These are phyloP conservation scores for Candida sp. DNA, from an alignment of 1,139 yeast species.

Conservation along the genomic window DNA sequence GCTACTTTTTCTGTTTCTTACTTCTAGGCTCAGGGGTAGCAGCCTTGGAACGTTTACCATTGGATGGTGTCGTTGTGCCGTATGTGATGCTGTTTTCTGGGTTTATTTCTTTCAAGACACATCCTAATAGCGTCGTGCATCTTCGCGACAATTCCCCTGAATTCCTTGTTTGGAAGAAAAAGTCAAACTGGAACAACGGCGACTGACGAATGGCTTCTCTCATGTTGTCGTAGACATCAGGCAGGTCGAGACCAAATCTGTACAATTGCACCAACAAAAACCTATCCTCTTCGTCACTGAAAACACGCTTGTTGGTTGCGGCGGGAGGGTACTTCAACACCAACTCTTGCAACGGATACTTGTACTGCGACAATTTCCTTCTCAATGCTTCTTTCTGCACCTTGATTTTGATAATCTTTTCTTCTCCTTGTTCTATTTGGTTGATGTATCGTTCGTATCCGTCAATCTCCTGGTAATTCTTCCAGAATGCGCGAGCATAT, in stretches of 20 bases:
- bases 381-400: slow-evolving; percentile 71
- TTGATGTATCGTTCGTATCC: slow-evolving; percentile 71
- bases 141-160: slow-evolving; percentile 69
- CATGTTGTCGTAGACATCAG: slow-evolving; percentile 66
- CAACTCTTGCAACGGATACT: slow-evolving; percentile 69
- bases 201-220: slow-evolving; percentile 64
- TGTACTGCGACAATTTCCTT: slow-evolving; percentile 62
- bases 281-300: slow-evolving; percentile 77
- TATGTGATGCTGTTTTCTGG: slow-evolving; percentile 14
- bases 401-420: slow-evolving; percentile 58
- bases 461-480: slow-evolving; percentile 63
- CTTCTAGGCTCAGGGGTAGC: slow-evolving; percentile 15
- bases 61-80: slow-evolving; percentile 5
- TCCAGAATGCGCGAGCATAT: slow-evolving; percentile 74
- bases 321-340: slow-evolving; percentile 65
- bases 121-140: slow-evolving; percentile 65
- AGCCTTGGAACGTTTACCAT: slow-evolving; percentile 21
- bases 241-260: slow-evolving; percentile 67
- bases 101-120: slow-evolving; percentile 63
- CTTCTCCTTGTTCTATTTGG: slow-evolving; percentile 81
- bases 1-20: slow-evolving; percentile 14
- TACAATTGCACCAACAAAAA: slow-evolving; percentile 68
- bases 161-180: slow-evolving; percentile 71
- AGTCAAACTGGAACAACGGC: slow-evolving; percentile 70
- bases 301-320: slow-evolving; percentile 57